These are phyloP conservation scores for Craterostigma plantagineum DNA, from an alignment of 257 asterid genomes.

Conservation along the genomic window DNA sequence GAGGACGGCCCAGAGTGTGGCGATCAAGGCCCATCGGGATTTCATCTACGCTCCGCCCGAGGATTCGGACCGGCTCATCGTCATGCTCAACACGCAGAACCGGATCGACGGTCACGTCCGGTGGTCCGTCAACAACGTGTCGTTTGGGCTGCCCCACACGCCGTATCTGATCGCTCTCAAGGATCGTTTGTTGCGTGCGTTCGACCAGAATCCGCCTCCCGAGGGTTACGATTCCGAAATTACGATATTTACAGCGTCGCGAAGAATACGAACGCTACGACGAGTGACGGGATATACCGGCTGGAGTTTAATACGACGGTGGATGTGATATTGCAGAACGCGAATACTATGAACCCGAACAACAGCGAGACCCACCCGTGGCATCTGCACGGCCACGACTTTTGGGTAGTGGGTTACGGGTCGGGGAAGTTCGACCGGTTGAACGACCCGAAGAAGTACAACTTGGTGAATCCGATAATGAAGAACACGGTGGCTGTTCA, in stretches of 20 bases:
- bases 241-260: conserved; percentile 27
- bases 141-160: conserved; percentile 50
- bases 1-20: conserved; percentile 29
- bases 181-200: conserved; percentile 15
- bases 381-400: conserved; percentile 96
- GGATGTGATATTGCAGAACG: conserved; percentile 63
- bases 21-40: conserved; percentile 30
- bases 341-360: conserved; percentile 37
- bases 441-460: conserved; percentile 33
- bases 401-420: conserved; percentile 84
- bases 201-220: conserved; percentile 49
- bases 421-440: conserved; percentile 37
- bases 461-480: conserved; percentile 68
- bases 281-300: conserved; percentile 34
- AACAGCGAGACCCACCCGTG: conserved; percentile 96
- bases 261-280: conserved; percentile 35
- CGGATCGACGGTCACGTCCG: conserved; percentile 20
- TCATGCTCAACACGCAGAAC: conserved; percentile 82
- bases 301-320: conserved; percentile 51
- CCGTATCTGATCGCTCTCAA: conserved; percentile 56
- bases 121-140: conserved; percentile 77
- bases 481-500: conserved; percentile 76
- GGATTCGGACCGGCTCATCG: conserved; percentile 46
- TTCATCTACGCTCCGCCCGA: conserved; percentile 49
- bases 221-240: conserved; percentile 24